A percentile compares a stretch with the other conserved stretches of the same genome.
These are phyloP conservation scores for Ambrosia artemisiifolia DNA, from an alignment of 129 eudicot species.

Conservation along the genomic window DNA sequence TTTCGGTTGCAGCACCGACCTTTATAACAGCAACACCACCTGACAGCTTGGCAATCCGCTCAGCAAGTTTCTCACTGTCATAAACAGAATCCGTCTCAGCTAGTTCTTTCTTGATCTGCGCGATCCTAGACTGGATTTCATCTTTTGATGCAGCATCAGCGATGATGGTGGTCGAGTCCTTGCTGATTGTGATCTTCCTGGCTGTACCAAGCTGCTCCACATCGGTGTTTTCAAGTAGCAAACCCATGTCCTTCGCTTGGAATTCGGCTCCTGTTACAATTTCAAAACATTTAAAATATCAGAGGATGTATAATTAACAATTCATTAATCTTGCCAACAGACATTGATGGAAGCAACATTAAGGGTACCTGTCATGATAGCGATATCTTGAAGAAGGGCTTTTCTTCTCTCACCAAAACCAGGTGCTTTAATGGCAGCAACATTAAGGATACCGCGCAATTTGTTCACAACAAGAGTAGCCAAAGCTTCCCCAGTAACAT, in stretches of 20 bases:
- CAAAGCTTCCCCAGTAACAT: constrained; percentile 79
- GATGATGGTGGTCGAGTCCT: constrained; percentile 85
- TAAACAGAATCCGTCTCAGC: constrained; percentile 82
- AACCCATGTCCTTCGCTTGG: constrained; percentile 82
- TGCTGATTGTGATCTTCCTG: constrained; percentile 72
- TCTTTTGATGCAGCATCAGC: constrained; percentile 97
- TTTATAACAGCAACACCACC: constrained; percentile 97
- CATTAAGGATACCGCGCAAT: constrained; percentile 68
- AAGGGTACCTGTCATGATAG: constrained; percentile 68
- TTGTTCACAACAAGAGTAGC: constrained; percentile 95
- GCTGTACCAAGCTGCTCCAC: constrained; percentile 88
- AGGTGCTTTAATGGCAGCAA: constrained; percentile 87
- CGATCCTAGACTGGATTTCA: constrained; percentile 81
- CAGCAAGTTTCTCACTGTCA: constrained; percentile 85
- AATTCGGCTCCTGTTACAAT: constrained; percentile 68
- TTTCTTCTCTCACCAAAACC: constrained; percentile 88
- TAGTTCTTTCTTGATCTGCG: constrained; percentile 82
- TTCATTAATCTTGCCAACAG: background rate
- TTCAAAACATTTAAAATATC: background rate
- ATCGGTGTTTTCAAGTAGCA: constrained; percentile 62
- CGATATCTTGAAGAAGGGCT: constrained; percentile 90
- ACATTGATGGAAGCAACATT: background rate
- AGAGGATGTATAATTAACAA: background rate
- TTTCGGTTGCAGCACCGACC: constrained; percentile 98
- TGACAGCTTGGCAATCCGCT: constrained; percentile 82